Base-by-base conservation (phyloP, 164 flowering plant species). In the Magnolia changhungtana region DNA sequence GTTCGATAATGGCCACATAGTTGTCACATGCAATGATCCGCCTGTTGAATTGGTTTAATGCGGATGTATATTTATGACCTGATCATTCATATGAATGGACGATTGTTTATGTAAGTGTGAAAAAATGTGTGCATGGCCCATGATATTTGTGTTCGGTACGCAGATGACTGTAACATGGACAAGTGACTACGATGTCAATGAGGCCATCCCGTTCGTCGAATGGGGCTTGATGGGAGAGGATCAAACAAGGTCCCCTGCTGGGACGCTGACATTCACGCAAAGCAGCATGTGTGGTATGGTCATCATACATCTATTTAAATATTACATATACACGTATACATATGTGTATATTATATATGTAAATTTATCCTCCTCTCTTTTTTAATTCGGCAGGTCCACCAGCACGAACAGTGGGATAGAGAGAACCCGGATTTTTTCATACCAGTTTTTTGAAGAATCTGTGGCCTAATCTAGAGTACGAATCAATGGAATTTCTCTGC, bases 81-180 rank as follows among this genome's bases (percentile, higher is more conserved):
- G n/a, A n/a, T n/a, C n/a, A n/a, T n/a, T n/a, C n/a, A n/a, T n/a
- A n/a, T n/a, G n/a, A n/a, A n/a, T n/a, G n/a, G n/a, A n/a, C n/a
- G n/a, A n/a, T n/a, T n/a, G n/a, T n/a, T n/a, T n/a, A n/a, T n/a
- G n/a, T 1, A 52, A 9, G 16, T 52, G 59, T 7, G 10, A 8
- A 14, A 52, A 14, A 7, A 8, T 52, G 59, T 10, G 13, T 52
- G 59, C 10, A 9, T 52, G 59, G 16, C 1, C 59, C 16, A 52
- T 14, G 59, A 52, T 14, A 7, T 52, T 52, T n/a, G 27, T 64
- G 7, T 11, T 10, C 29, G 0, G 2, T 64, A 19, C 50, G 23
- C 85, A 93, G 98, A 91, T 93, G 92, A 90, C 96, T n/a, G 87
- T 93, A 7, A 91, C 98, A 7, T 91, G 98, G 98, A 93, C 98